Percentiles rank a stretch among this genome's conserved stretches.
phyloP scores from a whole-genome alignment of 2,329 filamentous ascomycete species.

The Talaromyces sp. region DNA sequence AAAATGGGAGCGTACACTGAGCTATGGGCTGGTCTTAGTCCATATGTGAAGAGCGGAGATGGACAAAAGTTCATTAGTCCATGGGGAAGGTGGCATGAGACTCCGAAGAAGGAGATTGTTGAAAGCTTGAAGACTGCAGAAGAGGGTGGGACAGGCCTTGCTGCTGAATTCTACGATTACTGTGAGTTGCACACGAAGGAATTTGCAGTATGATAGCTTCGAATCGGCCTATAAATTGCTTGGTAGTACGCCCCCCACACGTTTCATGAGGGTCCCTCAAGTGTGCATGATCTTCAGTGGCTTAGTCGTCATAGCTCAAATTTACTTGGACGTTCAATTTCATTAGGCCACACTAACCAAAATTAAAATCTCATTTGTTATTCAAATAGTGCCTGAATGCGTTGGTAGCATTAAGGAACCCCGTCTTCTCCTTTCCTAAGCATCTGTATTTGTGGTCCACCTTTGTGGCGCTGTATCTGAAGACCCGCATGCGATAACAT shows the following conservation, averaged over 20 bases:
- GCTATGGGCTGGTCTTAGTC: slow-evolving; percentile 49
- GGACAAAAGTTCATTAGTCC: slow-evolving; percentile 23
- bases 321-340: background rate
- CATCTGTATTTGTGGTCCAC: too few species aligned
- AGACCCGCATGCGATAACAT: too few species aligned
- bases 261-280: background rate
- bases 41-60: slow-evolving; percentile 37
- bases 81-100: slow-evolving; percentile 18
- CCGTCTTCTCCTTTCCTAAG: too few species aligned
- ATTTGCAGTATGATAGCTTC: background rate
- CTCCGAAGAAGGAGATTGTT: background rate
- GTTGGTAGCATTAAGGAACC: too few species aligned
- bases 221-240: background rate
- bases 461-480: too few species aligned
- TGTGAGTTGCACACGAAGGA: background rate
- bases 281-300: background rate
- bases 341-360: too few species aligned
- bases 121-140: background rate
- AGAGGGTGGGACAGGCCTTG: background rate
- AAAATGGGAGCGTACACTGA: slow-evolving; percentile 50
- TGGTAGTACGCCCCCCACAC: background rate
- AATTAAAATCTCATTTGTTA: too few species aligned
- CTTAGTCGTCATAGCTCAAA: background rate
- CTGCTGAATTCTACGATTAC: background rate
- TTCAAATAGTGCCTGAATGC: too few species aligned